Evolutionary conservation across 164 flowering plant species (phyloP), one percentile per base, ranked within the genome.

Genomic region (Vitis rotundifolia): DNA sequence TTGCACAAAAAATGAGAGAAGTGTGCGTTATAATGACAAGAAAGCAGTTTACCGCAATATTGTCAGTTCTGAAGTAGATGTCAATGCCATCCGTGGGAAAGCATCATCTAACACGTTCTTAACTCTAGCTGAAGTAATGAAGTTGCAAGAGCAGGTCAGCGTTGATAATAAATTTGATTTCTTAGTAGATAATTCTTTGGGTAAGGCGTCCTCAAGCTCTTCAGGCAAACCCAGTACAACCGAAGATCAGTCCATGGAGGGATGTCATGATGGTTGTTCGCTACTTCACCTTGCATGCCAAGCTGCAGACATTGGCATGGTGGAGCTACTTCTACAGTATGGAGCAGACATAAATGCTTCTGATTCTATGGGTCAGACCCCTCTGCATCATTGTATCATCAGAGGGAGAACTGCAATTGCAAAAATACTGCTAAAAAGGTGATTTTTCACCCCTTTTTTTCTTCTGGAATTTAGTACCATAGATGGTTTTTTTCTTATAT

Each of bases 261-360:
- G 87, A 47, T 64, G 13, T 68, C 75, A 77, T 56, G 89, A 87
- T 51, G 86, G 89, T 12, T 88, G 88, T 74, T 84, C 87, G 51
- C 72, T 90, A 73, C 93, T 94, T 80, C 98, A 94, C 73, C 88
- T 91, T 28, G 97, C 97, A 29, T 94, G 98, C 76, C 84, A 86
- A 72, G 77, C 83, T 61, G 85, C 90, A 29, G 98, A 92, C 57
- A 65, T 89, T 53, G 91, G 92, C 78, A 94, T 94, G 98, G 83
- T 94, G 14, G 97, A 92, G 83, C 86, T 94, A 52, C 93, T 94
- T 12, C 77, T 94, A 72, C 98, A 92, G 77, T 87, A 91, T 76
- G 94, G 98, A 60, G 98, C 93, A 53, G 82, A 88, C 59, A 73
- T 87, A 68, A 81, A 86, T 81, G 86, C 85, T 68, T 60, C 77